Evolutionary conservation across 192 early-diverging fungal species (phyloP).

Genomic region (Backusella liffmaniae): DNA sequence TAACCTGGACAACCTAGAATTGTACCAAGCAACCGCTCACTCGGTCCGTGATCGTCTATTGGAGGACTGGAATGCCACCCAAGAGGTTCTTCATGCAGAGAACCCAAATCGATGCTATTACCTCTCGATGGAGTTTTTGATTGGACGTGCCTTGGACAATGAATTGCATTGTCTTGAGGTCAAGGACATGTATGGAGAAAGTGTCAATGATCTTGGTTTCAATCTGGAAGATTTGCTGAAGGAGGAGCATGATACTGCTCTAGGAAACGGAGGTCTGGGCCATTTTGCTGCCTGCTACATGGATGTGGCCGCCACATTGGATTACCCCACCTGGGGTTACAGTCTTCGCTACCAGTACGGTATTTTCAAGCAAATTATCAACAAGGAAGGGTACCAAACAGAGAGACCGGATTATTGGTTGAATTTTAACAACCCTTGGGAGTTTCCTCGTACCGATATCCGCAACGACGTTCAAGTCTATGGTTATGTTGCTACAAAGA

Average conservation of each 20-base stretch:
- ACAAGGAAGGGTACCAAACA: conserved; percentile 90
- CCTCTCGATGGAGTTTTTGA: conserved; percentile 95
- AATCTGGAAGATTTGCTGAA: conserved; percentile 89
- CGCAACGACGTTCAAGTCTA: conserved; percentile 87
- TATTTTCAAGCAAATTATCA: conserved; percentile 96
- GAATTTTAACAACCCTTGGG: conserved; percentile 95
- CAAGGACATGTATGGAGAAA: conserved; percentile 73
- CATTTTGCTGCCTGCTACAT: conserved; percentile 98
- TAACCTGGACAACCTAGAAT: conserved; percentile 90
- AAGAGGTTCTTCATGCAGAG: conserved; percentile 58
- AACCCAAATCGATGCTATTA: conserved; percentile 96
- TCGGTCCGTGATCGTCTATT: conserved; percentile 74
- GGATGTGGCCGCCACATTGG: conserved; percentile 90
- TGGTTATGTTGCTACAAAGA: conserved; percentile 74
- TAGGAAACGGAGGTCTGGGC: conserved; percentile 97
- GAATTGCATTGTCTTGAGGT: conserved; percentile 84
- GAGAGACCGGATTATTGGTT: conserved; percentile 98
- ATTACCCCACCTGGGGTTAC: conserved; percentile 97
- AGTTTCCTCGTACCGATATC: conserved; percentile 91
- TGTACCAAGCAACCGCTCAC: conserved; percentile 91
- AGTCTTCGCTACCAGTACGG: conserved; percentile 97
- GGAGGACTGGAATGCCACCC: conserved; percentile 56
- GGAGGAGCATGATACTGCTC: conserved; percentile 93
- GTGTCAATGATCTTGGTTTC: conserved; percentile 79
- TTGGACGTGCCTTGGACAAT: conserved; percentile 97